phyloP scores from a whole-genome alignment of 129 eudicot genomes.

The Artemisia annua region DNA sequence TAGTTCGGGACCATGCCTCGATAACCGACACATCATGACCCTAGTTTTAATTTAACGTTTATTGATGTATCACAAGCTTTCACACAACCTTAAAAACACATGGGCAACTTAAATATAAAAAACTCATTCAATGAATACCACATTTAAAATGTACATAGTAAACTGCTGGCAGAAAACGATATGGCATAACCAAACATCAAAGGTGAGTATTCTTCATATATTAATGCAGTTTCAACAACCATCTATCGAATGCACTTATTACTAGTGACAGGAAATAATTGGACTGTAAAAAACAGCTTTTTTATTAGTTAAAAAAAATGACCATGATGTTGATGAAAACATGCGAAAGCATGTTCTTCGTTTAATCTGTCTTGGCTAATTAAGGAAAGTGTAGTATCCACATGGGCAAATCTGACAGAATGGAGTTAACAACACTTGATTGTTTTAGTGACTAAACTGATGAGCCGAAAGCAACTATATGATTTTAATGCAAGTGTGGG shows the following conservation, averaged over 20 bases:
- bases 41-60: too few relatives aligned
- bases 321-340: conserved; percentile 22
- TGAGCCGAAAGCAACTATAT: conserved; percentile 45
- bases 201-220: background rate
- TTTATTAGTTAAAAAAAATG: background rate
- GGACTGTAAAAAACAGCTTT: conserved; percentile 25
- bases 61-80: background rate
- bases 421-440: background rate
- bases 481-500: conserved; percentile 43
- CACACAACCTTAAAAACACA: conserved; percentile 31
- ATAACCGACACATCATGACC: too few relatives aligned
- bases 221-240: conserved; percentile 47
- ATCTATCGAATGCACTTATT: conserved; percentile 25
- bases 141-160: conserved; percentile 15
- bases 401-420: conserved; percentile 61
- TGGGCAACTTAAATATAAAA: conserved; percentile 1
- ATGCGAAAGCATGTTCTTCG: conserved; percentile 29
- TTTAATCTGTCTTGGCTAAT: conserved; percentile 45
- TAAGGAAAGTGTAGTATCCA: conserved; percentile 44
- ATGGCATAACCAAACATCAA: background rate
- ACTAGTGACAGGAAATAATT: conserved; percentile 18
- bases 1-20: background rate
- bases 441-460: conserved; percentile 30
- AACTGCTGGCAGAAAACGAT: conserved; percentile 36
- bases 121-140: conserved; percentile 10